Conservation (phyloP, 495 filamentous ascomycete genomes). For the Annulohypoxylon moriforme region DNA sequence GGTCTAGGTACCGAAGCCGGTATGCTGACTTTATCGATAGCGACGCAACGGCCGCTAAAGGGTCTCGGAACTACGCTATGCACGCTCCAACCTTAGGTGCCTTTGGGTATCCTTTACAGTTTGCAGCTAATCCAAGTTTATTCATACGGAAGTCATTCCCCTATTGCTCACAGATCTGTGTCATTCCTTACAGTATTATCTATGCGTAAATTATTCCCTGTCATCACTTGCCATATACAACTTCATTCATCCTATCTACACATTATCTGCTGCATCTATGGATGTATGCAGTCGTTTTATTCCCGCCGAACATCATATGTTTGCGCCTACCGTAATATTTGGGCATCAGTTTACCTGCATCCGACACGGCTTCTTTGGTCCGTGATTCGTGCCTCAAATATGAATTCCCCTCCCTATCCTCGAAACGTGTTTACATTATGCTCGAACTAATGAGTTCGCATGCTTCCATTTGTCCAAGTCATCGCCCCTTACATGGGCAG, state of each 20-base stretch:
- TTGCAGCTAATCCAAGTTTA: background rate
- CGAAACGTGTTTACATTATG: constrained; percentile 25
- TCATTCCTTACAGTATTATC: background rate
- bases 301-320: constrained; percentile 6
- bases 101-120: background rate
- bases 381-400: constrained; percentile 27
- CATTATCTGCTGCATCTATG: background rate
- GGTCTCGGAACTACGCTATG: background rate
- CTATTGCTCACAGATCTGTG: background rate
- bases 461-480: constrained; percentile 15
- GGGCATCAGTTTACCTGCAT: constrained; percentile 33
- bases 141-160: background rate
- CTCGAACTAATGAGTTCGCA: constrained; percentile 5
- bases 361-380: constrained; percentile 24
- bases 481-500: constrained; percentile 19
- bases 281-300: background rate
- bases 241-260: constrained; percentile 22
- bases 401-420: constrained; percentile 13
- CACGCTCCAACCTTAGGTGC: background rate
- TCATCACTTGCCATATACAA: background rate
- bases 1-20: background rate
- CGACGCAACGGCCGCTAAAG: background rate
- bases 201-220: background rate
- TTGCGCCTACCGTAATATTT: constrained; percentile 25
- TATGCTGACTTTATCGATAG: constrained; percentile 16